Evolutionary conservation across 306 rosid genomes (phyloP), one percentile per base, ranked within the genome.

Genomic region (Sechiopsis laciniata): DNA sequence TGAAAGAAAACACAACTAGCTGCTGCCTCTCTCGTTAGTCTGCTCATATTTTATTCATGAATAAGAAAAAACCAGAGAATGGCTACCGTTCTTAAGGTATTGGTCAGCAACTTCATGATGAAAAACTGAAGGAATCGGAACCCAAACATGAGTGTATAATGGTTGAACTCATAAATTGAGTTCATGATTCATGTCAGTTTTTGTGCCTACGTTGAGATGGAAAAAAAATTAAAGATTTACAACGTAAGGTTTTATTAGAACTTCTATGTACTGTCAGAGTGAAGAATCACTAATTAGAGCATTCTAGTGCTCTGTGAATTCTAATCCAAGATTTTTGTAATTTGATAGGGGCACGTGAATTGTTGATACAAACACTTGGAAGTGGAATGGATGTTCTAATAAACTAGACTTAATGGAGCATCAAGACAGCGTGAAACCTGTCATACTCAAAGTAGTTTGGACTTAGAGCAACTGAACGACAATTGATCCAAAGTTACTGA

Each of bases 261-360:
- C 46, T 50, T 35, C 24, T 37, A 63, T 8, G 0, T 64, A 40
- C 22, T 65, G 53, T 65, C 71, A 65, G 32, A 17, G n/a, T 10
- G 71, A 10, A 10, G 72, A 10, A 45, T 66, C 72, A 42, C 11
- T 66, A 45, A 7, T 20, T 42, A 45, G 35, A 66, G 17, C 54
- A 19, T 65, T 65, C 10, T 66, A n/a, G 52, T 40, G 13, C 26
- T 35, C 22, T 40, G 52, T 17, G 52, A 10, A 37, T 64, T 15
- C 71, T 37, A 10, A 17, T 64, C 8, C 53, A 64, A 17, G 22
- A 17, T 17, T n/a, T 64, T 64, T 40, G 53, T 64, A n/a, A 64
- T 64, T 64, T 64, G 53, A 64, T 64, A 64, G n/a, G 35, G 52
- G 16, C 73, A 21, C 32, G 73, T 48, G 73, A 46, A 67, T 48